These are phyloP conservation scores for Platanus orientalis DNA, from an alignment of 164 flowering plant genomes.

Conservation along the genomic window DNA sequence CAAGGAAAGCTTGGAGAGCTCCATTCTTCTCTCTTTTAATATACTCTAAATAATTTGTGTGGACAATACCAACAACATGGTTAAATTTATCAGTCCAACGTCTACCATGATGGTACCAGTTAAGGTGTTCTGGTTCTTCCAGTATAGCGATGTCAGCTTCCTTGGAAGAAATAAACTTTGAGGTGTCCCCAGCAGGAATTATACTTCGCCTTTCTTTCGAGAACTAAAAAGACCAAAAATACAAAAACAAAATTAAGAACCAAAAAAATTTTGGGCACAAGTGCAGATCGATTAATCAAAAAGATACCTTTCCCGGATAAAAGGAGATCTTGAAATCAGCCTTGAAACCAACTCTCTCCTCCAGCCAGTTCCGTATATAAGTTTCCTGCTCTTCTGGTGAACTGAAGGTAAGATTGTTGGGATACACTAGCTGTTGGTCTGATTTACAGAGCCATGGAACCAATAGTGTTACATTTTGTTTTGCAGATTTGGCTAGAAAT, in stretches of 20 bases:
- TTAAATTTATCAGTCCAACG: slow-evolving; percentile 88
- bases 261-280: neutral
- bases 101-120: slow-evolving; percentile 83
- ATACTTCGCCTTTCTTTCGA: slow-evolving; percentile 73
- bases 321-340: slow-evolving; percentile 86
- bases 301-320: slow-evolving; percentile 92
- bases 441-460: slow-evolving; percentile 96
- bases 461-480: slow-evolving; percentile 86
- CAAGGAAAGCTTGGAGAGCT: slow-evolving; percentile 73
- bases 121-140: slow-evolving; percentile 81
- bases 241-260: slow-evolving; percentile 1
- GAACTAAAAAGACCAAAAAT: slow-evolving; percentile 42
- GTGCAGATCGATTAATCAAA: neutral
- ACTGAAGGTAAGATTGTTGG: slow-evolving; percentile 67
- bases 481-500: slow-evolving; percentile 74
- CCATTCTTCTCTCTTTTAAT: slow-evolving; percentile 84
- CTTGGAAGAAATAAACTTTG: slow-evolving; percentile 66
- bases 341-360: slow-evolving; percentile 90
- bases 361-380: slow-evolving; percentile 88
- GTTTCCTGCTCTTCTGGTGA: slow-evolving; percentile 92
- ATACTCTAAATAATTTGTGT: slow-evolving; percentile 77
- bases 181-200: slow-evolving; percentile 77
- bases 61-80: slow-evolving; percentile 79
- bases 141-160: slow-evolving; percentile 88
- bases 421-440: slow-evolving; percentile 93